Base-by-base conservation (phyloP, 2,329 filamentous ascomycete species). In the Emergomyces africanus region DNA sequence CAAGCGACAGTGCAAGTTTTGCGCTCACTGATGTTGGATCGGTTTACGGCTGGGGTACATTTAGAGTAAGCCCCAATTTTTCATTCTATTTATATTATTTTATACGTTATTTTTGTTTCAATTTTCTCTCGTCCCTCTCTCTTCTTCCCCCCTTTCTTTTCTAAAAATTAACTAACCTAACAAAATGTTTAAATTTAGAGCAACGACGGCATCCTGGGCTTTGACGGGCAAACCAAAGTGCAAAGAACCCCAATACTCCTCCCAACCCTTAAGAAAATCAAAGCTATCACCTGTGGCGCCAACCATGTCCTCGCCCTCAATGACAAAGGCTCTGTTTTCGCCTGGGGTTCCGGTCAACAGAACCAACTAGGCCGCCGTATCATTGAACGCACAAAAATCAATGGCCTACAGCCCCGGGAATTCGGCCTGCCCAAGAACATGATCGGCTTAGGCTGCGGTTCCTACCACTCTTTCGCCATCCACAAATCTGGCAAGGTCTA, bases 401-500 rank as follows among this genome's bases (percentile, higher is more conserved):
- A 81, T 62, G 79, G 78, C 23, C 75, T 84, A 28, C 74, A 77
- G 54, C 83, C 84, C 10, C 78, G 77, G 59, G 79, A 81, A 63
- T 78, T 84, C 59, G 80, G 80, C 46, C 77, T 84, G 49, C 79
- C 80, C 63, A 80, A 80, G 67, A 75, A 75, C 63, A 83, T 88
- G 57, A 77, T 78, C 56, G 82, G 76, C 73, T 80, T 88, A 60
- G 81, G 82, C 33, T 85, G 84, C 58, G 90, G 90, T 50, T 83
- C 86, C 15, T 92, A 91, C 73, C 89, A 95, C 76, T 88, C 85
- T 65, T 92, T 95, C 66, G 87, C 86, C 55, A 80, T 90, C 54
- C 81, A 82, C 66, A 81, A 83, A 62, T 81, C 85, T 33, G 85
- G 85, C 44, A 79, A 82, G 35, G 86, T 92, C 37, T 94, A 84